phyloP scores from a whole-genome alignment of 768 basidiomycete genomes.

The Lyophyllum atratum region DNA sequence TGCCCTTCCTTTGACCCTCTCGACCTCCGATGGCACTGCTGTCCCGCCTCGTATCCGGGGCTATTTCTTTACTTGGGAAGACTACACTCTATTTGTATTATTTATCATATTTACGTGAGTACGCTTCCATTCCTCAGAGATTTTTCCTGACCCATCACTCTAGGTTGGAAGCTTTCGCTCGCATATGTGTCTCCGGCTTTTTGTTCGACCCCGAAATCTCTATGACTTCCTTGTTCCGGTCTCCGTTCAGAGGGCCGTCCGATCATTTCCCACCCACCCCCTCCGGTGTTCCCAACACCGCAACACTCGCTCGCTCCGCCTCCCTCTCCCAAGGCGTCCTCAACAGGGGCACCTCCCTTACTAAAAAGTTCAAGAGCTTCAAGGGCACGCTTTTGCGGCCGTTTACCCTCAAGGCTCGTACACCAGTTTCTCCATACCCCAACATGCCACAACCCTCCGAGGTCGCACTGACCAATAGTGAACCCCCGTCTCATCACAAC shows the following conservation, averaged over 20 bases:
- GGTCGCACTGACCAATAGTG: conserved; percentile 28
- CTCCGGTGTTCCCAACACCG: conserved; percentile 26
- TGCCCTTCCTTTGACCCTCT: conserved; percentile 56
- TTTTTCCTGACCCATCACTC: conserved; percentile 3
- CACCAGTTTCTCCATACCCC: conserved; percentile 29
- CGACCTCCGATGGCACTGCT: conserved; percentile 40
- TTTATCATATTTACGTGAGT: conserved; percentile 88
- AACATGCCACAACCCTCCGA: conserved; percentile 18
- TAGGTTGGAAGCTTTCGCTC: conserved; percentile 83
- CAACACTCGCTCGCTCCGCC: conserved; percentile 24
- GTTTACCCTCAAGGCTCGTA: conserved; percentile 44
- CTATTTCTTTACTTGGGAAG: conserved; percentile 91
- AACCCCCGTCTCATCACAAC: conserved; percentile 22
- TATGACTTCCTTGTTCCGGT: conserved; percentile 48
- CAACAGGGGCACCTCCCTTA: conserved; percentile 45
- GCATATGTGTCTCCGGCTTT: conserved; percentile 89
- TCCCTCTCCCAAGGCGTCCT: conserved; percentile 25
- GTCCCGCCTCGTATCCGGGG: conserved; percentile 51
- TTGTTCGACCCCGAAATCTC: conserved; percentile 81
- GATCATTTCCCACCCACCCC: conserved; percentile 30
- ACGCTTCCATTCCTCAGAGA: neutral
- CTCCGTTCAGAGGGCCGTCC: conserved; percentile 32
- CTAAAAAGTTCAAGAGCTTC: conserved; percentile 45
- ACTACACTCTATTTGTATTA: conserved; percentile 79
- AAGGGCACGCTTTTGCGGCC: conserved; percentile 53